These are phyloP conservation scores for Cystofilobasidium capitatum DNA, from an alignment of 768 basidiomycete genomes.

Conservation along the genomic window DNA sequence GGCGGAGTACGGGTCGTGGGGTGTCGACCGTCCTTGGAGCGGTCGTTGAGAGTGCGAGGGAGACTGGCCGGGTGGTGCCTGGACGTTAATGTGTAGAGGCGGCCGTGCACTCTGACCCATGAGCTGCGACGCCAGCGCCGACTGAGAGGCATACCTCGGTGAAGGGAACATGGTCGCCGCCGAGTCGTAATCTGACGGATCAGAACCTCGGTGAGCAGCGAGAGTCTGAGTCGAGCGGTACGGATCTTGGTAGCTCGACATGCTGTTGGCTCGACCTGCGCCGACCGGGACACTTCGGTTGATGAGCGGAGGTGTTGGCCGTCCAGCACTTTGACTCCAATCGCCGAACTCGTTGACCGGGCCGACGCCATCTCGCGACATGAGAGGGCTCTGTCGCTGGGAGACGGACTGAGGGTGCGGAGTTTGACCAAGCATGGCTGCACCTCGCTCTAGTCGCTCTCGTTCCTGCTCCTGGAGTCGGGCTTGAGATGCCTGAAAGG, in stretches of 20 bases:
- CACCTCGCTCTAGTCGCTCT: slow-evolving; percentile 30
- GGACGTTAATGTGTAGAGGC: not conserved
- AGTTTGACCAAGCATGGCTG: too few relatives aligned
- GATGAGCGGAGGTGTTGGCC: not conserved
- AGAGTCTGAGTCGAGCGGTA: not conserved
- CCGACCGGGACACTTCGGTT: not conserved
- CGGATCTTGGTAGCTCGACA: not conserved
- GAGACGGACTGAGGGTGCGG: not conserved
- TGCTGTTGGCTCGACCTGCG: not conserved
- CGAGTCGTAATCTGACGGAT: not conserved
- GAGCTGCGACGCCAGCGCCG: not conserved
- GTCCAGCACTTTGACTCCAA: not conserved
- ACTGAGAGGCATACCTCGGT: not conserved
- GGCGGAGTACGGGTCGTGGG: not conserved
- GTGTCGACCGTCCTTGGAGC: not conserved
- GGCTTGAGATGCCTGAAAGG: slow-evolving; percentile 8
- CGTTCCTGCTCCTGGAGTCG: slow-evolving; percentile 29
- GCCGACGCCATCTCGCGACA: not conserved
- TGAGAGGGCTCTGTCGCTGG: slow-evolving; percentile 10
- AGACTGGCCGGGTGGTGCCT: not conserved
- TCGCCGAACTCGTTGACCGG: slow-evolving; percentile 7
- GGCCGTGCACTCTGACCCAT: not conserved
- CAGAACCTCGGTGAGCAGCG: not conserved
- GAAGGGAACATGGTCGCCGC: not conserved
- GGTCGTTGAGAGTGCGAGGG: not conserved